Conservation (phyloP, 805 yeast genomes). For the Lachancea nothofagi region DNA sequence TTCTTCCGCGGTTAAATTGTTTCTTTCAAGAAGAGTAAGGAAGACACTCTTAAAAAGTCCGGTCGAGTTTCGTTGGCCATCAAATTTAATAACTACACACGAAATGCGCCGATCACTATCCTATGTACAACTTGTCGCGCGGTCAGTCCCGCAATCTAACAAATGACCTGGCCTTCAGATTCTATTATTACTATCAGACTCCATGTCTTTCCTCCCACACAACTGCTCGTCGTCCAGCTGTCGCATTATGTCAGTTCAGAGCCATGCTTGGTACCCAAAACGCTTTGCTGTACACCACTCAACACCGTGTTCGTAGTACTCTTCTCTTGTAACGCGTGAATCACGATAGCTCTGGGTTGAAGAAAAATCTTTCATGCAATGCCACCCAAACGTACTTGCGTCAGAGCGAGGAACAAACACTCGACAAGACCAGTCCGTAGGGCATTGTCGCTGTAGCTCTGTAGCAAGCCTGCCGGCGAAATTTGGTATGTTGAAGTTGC, state of each 20-base stretch:
- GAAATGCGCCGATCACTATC: background rate
- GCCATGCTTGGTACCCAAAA: constrained; percentile 39
- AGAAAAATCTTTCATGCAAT: constrained; percentile 47
- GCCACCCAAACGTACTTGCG: constrained; percentile 50
- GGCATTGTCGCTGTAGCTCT: constrained; percentile 63
- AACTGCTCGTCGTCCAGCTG: too few relatives aligned
- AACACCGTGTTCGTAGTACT: constrained; percentile 78
- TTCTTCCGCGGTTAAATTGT: too few relatives aligned
- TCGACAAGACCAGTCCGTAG: constrained; percentile 63
- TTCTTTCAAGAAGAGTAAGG: too few relatives aligned
- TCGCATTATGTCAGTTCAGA: too few relatives aligned
- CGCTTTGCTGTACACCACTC: constrained; percentile 40
- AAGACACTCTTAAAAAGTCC: too few relatives aligned
- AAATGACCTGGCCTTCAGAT: too few relatives aligned
- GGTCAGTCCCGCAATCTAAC: background rate
- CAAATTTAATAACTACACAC: too few relatives aligned
- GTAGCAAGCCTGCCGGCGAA: constrained; percentile 53
- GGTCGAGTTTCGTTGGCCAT: too few relatives aligned
- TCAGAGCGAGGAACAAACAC: constrained; percentile 34
- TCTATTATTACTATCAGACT: too few relatives aligned
- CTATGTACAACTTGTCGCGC: background rate
- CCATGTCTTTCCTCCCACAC: too few relatives aligned
- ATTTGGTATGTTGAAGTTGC: constrained; percentile 67
- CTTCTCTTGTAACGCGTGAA: constrained; percentile 64
- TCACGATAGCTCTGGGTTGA: constrained; percentile 37